Evolutionary conservation across 2,329 filamentous ascomycete species (phyloP).

Genomic region (Onygenales sp.): DNA sequence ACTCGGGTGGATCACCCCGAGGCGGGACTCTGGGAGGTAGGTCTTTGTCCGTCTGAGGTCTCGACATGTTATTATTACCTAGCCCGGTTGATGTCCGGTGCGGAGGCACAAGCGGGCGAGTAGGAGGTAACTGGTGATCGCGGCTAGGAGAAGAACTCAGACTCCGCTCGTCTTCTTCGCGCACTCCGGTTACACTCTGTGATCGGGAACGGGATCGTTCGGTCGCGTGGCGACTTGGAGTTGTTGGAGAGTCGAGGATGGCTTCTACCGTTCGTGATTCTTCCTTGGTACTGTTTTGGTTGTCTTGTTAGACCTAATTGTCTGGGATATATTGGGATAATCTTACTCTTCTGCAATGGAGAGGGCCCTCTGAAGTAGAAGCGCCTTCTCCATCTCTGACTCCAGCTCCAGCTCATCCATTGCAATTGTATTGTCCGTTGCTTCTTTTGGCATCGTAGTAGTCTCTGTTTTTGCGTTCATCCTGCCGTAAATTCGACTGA

Average conservation of each 20-base stretch:
- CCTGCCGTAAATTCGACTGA: not conserved
- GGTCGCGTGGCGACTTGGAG: not conserved
- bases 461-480: not conserved
- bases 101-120: not conserved
- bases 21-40: not conserved
- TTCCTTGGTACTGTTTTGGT: not conserved
- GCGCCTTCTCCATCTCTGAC: not conserved
- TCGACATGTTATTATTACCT: not conserved
- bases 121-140: not conserved
- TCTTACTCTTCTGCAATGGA: too few species aligned
- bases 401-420: not conserved
- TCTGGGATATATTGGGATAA: too few species aligned
- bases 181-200: not conserved
- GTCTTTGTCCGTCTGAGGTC: not conserved
- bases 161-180: not conserved
- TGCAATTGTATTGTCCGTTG: too few species aligned
- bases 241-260: not conserved
- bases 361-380: too few species aligned
- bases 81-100: not conserved
- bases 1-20: not conserved
- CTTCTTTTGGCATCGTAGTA: not conserved
- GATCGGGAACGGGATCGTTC: not conserved
- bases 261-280: not conserved
- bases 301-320: not conserved
- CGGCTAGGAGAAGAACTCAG: not conserved